Evolutionary conservation across 1,284 basidiomycete genomes (phyloP), one percentile per base, ranked within the genome.

Genomic region (Cryptococcus sp.): DNA sequence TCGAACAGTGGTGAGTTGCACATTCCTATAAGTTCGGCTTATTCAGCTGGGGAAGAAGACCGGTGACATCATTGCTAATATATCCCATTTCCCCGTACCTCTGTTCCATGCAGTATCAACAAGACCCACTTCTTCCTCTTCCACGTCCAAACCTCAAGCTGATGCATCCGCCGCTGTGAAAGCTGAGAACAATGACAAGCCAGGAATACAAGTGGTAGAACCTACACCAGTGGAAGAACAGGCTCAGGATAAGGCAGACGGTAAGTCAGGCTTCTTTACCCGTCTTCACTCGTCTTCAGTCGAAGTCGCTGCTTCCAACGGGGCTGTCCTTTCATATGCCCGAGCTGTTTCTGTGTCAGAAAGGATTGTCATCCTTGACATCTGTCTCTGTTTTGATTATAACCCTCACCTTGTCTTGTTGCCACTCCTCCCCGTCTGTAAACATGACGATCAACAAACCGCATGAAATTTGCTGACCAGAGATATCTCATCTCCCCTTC

Each of bases 181-280:
- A 48, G 19, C 56, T 11, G 56, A 57, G 11, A 48, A 15, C 38
- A 15, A 47, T 10, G 56, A 57, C 16, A 49, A 54, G 52, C 44
- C 64, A 42, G 59, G 47, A 19, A 42, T 54, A 19, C 53, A 50
- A 20, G 48, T 57, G 40, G 53, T 49, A 23, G 62, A 65, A 49
- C 46, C 64, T 16, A 61, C 59, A 15, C 61, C 61, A 22, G 57
- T 49, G 7, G 63, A 59, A 22, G 57, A 65, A 31, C 53, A 54
- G 54, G 50, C 47, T 31, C 54, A 57, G 50, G 59, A 62, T 54
- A 58, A 57, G 46, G 60, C 53, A 41, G 65, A 67, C 19, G 58
- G 62, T 62, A 54, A 62, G 62, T 62, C 39, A 15, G 22, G 31
- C 19, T 23, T 46, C 23, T 31, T 39, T 23, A 23, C 15, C 46